phyloP scores from a whole-genome alignment of 129 eudicot species.

The Calendula officinalis region DNA sequence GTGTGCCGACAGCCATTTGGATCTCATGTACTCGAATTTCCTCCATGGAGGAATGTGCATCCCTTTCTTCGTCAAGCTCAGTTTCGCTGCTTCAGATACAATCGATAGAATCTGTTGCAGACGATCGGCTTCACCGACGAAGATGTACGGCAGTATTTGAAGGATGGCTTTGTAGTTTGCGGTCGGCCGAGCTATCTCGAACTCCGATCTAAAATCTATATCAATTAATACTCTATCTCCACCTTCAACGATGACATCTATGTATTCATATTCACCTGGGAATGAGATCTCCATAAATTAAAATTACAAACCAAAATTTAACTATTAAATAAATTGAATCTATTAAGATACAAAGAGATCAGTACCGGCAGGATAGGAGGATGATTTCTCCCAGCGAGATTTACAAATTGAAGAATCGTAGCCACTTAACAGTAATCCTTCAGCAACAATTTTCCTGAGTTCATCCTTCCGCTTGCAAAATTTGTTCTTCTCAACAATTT shows the following conservation, averaged over 20 bases:
- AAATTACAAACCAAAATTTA: neutral
- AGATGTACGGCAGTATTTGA: conserved; percentile 58
- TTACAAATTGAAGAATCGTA: conserved; percentile 74
- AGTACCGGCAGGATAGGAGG: conserved; percentile 73
- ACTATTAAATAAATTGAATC: neutral
- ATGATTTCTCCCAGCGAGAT: conserved; percentile 83
- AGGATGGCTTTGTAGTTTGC: conserved; percentile 59
- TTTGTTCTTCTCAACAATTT: conserved; percentile 60
- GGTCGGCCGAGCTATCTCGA: conserved; percentile 84
- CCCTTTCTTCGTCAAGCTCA: conserved; percentile 77
- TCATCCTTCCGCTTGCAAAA: conserved; percentile 55
- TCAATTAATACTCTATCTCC: conserved; percentile 70
- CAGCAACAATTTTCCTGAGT: conserved; percentile 44
- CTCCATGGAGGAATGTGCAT: conserved; percentile 90
- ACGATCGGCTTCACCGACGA: conserved; percentile 76
- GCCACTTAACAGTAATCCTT: conserved; percentile 43
- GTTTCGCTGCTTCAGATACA: conserved; percentile 62
- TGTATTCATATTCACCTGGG: conserved; percentile 73
- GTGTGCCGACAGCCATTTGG: conserved; percentile 75
- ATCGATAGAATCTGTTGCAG: conserved; percentile 55
- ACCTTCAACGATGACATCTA: conserved; percentile 51
- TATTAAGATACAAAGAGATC: neutral
- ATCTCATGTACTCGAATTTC: conserved; percentile 68
- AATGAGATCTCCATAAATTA: neutral
- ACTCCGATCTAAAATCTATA: conserved; percentile 82